Conservation (phyloP, 2,329 filamentous ascomycete species). For the Penicillium expansum region DNA sequence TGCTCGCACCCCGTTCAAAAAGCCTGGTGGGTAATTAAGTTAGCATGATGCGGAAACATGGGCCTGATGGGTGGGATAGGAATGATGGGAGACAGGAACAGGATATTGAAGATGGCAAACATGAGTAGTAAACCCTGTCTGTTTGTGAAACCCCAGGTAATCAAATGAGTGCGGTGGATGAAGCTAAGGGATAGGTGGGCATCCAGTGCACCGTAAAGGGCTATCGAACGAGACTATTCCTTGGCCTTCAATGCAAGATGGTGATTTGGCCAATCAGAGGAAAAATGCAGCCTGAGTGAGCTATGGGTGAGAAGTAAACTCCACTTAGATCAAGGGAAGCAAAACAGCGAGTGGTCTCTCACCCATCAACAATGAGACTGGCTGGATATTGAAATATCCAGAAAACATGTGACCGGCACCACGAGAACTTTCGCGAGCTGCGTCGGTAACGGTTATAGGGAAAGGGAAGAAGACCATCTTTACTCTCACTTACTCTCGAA, state of each 20-base stretch:
- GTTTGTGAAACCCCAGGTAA: conserved; percentile 38
- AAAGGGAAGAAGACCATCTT: conserved; percentile 63
- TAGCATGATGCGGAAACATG: conserved; percentile 34
- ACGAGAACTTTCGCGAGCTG: conserved; percentile 40
- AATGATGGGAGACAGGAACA: conserved; percentile 30
- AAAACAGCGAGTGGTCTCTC: conserved; percentile 68
- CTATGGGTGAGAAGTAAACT: conserved; percentile 53
- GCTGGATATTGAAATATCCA: conserved; percentile 34
- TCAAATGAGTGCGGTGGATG: conserved; percentile 35
- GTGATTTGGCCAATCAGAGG: conserved; percentile 38
- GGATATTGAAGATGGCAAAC: conserved; percentile 42
- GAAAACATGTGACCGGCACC: conserved; percentile 37
- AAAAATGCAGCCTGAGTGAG: conserved; percentile 51
- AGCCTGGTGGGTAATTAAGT: conserved; percentile 58
- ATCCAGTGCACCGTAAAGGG: conserved; percentile 34
- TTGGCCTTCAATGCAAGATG: conserved; percentile 27
- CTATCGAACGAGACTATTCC: conserved; percentile 33
- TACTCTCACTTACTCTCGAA: conserved; percentile 96
- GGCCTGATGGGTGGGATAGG: conserved; percentile 30
- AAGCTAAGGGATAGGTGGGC: conserved; percentile 26
- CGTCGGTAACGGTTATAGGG: conserved; percentile 51
- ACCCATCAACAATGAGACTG: conserved; percentile 47
- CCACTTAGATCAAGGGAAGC: conserved; percentile 42
- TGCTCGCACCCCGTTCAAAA: conserved; percentile 83
- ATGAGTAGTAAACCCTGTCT: conserved; percentile 40